Evolutionary conservation across 2,329 filamentous ascomycete genomes (phyloP), one percentile per base, ranked within the genome.

Genomic region (Polychaeton citri): DNA sequence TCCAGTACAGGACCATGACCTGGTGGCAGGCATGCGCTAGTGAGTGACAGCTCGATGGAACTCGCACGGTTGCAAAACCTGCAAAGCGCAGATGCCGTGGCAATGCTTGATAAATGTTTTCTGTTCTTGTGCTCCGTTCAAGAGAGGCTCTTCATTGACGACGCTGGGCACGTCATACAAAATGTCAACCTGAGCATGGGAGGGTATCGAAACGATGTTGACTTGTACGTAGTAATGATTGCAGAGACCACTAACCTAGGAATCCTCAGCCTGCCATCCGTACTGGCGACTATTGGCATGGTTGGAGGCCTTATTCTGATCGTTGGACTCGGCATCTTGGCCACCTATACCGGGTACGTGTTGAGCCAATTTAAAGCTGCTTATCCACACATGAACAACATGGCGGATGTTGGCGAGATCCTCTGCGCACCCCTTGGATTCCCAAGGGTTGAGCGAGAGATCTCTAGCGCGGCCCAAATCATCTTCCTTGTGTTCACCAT

Each of bases 401-500:
- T 82, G 54, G 76, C 76, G 17, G 80, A 85, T 47, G 79, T 75
- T 12, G 79, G 76, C 2, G 64, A 70, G 35, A 63, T 83, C 30
- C 61, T 83, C 31, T 41, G 68, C 39, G 79, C 79, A 3, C 61
- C 61, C 6, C 61, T 73, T 28, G 78, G 76, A 2, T 28, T 28
- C 7, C 24, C 24, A 7, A 28, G 24, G 24, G 24, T 28, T 28
- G 24, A 15, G 15, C 70, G 76, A 43, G 76, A 82, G 52, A 42
- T 83, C 16, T 60, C 82, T 37, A 76, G 75, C 15, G 59, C 62
- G 43, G 76, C 71, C 42, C 77, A 80, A 46, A 61, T 71, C 6
- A 58, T 82, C 19, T 76, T 82, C 55, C 61, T 83, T 21, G 61
- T 79, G 36, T 81, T 84, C 57, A 69, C 79, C 43, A 76, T 79